phyloP scores from a whole-genome alignment of 2,329 filamentous ascomycete genomes.

The Beauveria caledonica region DNA sequence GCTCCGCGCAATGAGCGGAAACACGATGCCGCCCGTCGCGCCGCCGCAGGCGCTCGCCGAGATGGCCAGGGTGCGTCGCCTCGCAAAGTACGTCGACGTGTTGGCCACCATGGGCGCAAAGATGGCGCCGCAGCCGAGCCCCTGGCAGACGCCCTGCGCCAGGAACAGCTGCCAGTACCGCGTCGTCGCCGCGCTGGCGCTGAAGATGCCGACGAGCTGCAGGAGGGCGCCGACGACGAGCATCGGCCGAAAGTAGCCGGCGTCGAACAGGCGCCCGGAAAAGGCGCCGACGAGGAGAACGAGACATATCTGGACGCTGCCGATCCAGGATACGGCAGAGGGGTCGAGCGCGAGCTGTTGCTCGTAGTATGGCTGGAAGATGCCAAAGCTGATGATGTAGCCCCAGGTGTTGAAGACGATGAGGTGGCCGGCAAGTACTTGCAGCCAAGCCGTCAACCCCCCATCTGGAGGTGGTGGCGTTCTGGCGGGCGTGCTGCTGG shows the following conservation, averaged over 20 bases:
- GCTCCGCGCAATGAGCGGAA: conserved; percentile 48
- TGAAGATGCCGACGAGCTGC: conserved; percentile 37
- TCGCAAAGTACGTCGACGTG: conserved; percentile 52
- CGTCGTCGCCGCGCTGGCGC: conserved; percentile 29
- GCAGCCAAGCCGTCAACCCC: conserved; percentile 28
- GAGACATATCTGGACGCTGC: conserved; percentile 37
- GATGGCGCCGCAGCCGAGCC: conserved; percentile 46
- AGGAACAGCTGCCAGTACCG: conserved; percentile 42
- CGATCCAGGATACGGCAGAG: conserved; percentile 40
- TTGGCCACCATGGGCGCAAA: conserved; percentile 47
- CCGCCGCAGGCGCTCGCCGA: conserved; percentile 52
- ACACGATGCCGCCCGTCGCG: conserved; percentile 54
- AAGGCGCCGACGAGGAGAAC: conserved; percentile 32
- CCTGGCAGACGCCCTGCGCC: conserved; percentile 47
- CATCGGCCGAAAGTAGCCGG: conserved; percentile 29
- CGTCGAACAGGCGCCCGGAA: conserved; percentile 34
- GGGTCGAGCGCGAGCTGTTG: conserved; percentile 22
- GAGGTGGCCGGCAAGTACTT: conserved; percentile 30
- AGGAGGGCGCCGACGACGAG: conserved; percentile 30
- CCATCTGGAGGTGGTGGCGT: conserved; percentile 26
- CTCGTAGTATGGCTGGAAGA: conserved; percentile 32
- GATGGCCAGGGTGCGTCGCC: conserved; percentile 51
- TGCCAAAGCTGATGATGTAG: conserved; percentile 31
- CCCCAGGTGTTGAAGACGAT: conserved; percentile 32
- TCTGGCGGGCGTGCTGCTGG: not conserved